phyloP scores from a whole-genome alignment of 2,329 filamentous ascomycete genomes.

The Monilinia fructicola region DNA sequence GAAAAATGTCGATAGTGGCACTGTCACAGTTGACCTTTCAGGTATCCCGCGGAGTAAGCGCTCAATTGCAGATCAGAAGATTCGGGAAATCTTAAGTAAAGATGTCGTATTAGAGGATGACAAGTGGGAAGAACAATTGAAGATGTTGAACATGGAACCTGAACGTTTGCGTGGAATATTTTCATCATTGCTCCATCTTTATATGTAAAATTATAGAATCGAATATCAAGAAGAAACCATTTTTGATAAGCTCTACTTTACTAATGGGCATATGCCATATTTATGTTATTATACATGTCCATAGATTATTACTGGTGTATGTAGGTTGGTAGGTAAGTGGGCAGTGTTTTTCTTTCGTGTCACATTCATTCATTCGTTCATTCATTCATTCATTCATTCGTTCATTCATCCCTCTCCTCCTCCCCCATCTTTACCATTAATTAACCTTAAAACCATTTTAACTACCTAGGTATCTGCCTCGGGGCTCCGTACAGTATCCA shows the following conservation, averaged over 20 bases:
- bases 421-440: no score
- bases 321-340: no score
- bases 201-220: constrained; percentile 10
- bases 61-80: not conserved
- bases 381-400: no score
- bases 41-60: constrained; percentile 36
- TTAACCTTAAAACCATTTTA: no score
- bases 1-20: constrained; percentile 58
- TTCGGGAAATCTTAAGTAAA: not conserved
- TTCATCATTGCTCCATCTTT: constrained; percentile 15
- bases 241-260: not conserved
- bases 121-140: constrained; percentile 17
- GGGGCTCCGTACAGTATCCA: no score
- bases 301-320: no score
- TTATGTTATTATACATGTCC: no score
- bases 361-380: no score
- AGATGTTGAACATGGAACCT: constrained; percentile 4
- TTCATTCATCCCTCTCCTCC: no score
- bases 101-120: not conserved
- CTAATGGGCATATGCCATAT: no score
- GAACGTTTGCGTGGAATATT: not conserved
- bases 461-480: no score
- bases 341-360: no score
- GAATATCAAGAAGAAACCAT: not conserved
- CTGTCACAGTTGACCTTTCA: constrained; percentile 52